Evolutionary conservation across 176 grass and related monocot species (phyloP).

Genomic region (Carex pumila): DNA sequence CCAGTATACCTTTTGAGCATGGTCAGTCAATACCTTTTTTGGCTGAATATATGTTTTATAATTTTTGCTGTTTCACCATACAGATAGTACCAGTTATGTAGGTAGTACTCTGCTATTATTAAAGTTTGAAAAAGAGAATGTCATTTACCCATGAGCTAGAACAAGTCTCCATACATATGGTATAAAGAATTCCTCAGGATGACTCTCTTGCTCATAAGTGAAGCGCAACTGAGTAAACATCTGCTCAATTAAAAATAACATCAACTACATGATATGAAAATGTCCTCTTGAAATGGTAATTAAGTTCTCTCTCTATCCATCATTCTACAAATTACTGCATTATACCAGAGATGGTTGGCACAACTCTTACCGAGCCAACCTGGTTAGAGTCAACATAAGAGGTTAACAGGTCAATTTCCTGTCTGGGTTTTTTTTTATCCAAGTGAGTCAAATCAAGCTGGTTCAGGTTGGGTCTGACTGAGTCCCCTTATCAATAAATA

Average conservation of each 20-base stretch:
- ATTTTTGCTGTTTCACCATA: background rate
- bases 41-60: background rate
- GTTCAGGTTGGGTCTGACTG: background rate
- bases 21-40: background rate
- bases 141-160: slow-evolving; percentile 67
- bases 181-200: slow-evolving; percentile 98
- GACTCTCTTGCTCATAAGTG: slow-evolving; percentile 99
- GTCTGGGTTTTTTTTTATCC: background rate
- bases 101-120: background rate
- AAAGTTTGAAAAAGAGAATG: background rate
- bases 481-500: background rate
- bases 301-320: background rate
- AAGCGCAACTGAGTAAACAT: slow-evolving; percentile 97
- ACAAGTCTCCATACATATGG: slow-evolving; percentile 96
- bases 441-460: background rate
- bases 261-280: background rate
- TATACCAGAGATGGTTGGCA: background rate
- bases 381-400: background rate
- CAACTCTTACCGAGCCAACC: background rate
- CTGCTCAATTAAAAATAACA: slow-evolving; percentile 43
- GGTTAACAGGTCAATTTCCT: background rate
- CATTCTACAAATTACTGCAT: background rate
- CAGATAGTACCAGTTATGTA: background rate
- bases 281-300: background rate
- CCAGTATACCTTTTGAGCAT: background rate